Base-by-base conservation (phyloP, 148 eudicot species). In the Spergularia bocconei region DNA sequence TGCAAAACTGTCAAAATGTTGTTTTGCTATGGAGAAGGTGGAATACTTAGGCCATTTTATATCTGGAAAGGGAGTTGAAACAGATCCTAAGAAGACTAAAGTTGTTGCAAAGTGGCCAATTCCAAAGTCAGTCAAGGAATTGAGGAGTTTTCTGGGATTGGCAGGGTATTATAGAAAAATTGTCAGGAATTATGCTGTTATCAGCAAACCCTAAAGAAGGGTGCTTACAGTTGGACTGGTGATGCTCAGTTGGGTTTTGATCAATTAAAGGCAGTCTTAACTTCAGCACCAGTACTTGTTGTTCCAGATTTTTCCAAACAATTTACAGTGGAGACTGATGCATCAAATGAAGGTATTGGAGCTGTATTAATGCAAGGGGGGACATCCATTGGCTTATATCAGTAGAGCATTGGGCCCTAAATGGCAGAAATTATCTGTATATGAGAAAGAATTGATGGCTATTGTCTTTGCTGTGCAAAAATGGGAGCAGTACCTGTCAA, bases 311-410 rank as follows among this genome's bases (percentile, higher is more conserved):
- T 14, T 50, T 15, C 58, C 0, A 74, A 74, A 13, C 10, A 10
- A 17, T 25, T 67, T 51, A 39, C 21, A 41, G 61, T 68, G 6
- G 67, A 61, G n/a, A 53, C 74, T n/a, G 44, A 52, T 69, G 58
- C 72, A 0, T 69, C 39, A 15, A 8, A 14, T 0, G 13, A 11
- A 7, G 58, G 72, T 4, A 51, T 69, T n/a, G 57, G 39, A 4
- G 72, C 4, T 0, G 15, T 69, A 2, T 33, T 69, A 33, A 59
- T 65, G 58, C 74, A 69, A 48, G 21, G 0, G 9, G 21, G 33
- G n/a, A n/a, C n/a, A n/a, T n/a, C n/a, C n/a, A n/a, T n/a, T n/a
- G n/a, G n/a, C n/a, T n/a, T n/a, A n/a, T n/a, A n/a, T n/a, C n/a
- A n/a, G n/a, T n/a, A n/a, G n/a, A n/a, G n/a, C n/a, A n/a, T n/a